Conservation (phyloP, 2,329 filamentous ascomycete species). For the Ascochyta fabae region DNA sequence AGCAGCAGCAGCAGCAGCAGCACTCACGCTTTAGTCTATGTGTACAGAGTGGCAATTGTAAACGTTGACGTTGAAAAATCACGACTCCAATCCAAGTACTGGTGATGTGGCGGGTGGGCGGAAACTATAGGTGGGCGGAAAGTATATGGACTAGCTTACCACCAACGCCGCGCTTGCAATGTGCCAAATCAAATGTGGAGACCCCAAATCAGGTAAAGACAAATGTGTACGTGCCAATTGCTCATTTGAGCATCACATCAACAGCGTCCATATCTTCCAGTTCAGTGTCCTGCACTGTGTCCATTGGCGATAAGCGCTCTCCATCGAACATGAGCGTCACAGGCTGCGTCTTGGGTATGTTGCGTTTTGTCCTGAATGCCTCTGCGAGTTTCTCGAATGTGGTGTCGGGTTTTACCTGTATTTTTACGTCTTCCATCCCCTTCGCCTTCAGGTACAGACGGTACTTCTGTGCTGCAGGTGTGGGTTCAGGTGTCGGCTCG, state of each 20-base stretch:
- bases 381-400: conserved; percentile 39
- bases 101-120: too few relatives aligned
- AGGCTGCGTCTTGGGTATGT: conserved; percentile 34
- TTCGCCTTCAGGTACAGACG: conserved; percentile 61
- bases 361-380: conserved; percentile 35
- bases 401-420: conserved; percentile 54
- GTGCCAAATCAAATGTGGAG: background rate
- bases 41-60: too few relatives aligned
- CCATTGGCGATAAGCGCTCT: conserved; percentile 43
- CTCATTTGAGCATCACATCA: conserved; percentile 46
- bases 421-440: conserved; percentile 57
- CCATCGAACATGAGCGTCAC: conserved; percentile 49
- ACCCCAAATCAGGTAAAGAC: background rate
- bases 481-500: conserved; percentile 27
- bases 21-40: too few relatives aligned
- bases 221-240: background rate
- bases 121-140: too few relatives aligned
- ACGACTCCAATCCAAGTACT: too few relatives aligned
- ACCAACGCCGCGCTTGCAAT: conserved; percentile 15
- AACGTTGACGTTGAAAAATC: too few relatives aligned
- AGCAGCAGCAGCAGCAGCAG: too few relatives aligned
- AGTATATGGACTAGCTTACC: too few relatives aligned
- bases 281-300: conserved; percentile 41
- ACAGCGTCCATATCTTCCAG: conserved; percentile 48
- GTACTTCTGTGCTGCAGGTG: conserved; percentile 40